Conservation (phyloP, 2,329 filamentous ascomycete genomes). For the Tolypocladium tundrense region DNA sequence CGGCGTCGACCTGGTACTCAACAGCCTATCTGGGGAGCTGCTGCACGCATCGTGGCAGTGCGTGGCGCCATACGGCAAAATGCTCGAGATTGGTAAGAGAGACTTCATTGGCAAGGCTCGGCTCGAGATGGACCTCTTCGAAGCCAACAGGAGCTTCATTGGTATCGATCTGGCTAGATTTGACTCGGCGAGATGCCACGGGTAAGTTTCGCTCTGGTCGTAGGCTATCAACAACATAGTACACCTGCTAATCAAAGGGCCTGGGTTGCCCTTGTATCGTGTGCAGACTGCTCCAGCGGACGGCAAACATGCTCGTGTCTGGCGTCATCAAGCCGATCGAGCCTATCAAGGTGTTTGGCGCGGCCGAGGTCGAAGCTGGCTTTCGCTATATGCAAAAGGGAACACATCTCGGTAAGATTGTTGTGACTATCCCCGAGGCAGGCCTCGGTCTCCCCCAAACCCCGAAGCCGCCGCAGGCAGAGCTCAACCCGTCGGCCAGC, state of each 20-base stretch:
- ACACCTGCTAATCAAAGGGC: neutral
- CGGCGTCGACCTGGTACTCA: slow-evolving; percentile 21
- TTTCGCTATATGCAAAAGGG: slow-evolving; percentile 10
- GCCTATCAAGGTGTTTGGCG: slow-evolving; percentile 7
- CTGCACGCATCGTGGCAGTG: slow-evolving; percentile 22
- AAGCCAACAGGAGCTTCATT: slow-evolving; percentile 17
- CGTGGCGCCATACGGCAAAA: slow-evolving; percentile 20
- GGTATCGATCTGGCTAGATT: slow-evolving; percentile 14
- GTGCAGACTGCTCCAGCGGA: neutral
- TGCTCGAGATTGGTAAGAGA: slow-evolving; percentile 25
- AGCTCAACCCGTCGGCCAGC: slow-evolving; percentile 4
- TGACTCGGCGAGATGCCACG: no score
- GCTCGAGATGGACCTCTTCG: slow-evolving; percentile 34
- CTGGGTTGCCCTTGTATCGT: neutral
- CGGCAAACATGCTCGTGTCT: neutral
- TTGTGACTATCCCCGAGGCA: slow-evolving; percentile 6
- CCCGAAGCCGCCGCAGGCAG: neutral
- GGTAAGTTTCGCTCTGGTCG: no score
- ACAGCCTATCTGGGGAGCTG: slow-evolving; percentile 17
- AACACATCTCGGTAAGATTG: slow-evolving; percentile 11
- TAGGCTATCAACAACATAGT: slow-evolving; percentile 4
- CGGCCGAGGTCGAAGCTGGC: slow-evolving; percentile 5
- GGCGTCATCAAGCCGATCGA: slow-evolving; percentile 3
- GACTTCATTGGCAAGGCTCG: slow-evolving; percentile 22
- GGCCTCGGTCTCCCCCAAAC: neutral